Evolutionary conservation across 331 rosid species (phyloP).

Genomic region (Quercus tomentella): DNA sequence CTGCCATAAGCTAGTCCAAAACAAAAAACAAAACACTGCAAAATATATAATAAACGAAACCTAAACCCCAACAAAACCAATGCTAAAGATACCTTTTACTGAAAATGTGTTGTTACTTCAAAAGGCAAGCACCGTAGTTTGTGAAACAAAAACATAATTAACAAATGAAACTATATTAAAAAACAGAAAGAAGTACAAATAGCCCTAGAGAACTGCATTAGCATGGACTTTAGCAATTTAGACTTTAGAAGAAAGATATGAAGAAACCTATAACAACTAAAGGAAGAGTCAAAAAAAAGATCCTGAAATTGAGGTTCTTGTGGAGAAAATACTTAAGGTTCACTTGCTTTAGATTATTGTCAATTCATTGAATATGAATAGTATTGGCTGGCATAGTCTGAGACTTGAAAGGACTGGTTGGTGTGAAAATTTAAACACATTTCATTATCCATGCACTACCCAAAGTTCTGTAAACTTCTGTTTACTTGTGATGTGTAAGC

Average conservation of each 20-base stretch:
- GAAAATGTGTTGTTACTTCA: conserved; percentile 18
- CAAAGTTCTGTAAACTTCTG: background rate
- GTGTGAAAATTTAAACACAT: conserved; percentile 10
- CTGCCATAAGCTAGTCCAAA: conserved; percentile 34
- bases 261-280: conserved; percentile 13
- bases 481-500: background rate
- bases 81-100: conserved; percentile 22
- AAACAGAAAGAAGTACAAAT: conserved; percentile 13
- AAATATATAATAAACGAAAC: conserved; percentile 14
- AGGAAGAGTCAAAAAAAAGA: conserved; percentile 37
- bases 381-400: background rate
- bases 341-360: conserved; percentile 1
- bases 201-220: conserved; percentile 28
- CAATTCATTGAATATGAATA: background rate
- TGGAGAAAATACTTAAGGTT: conserved; percentile 14
- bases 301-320: conserved; percentile 48
- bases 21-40: conserved; percentile 35
- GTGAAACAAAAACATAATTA: conserved; percentile 19
- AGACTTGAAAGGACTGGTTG: conserved; percentile 17
- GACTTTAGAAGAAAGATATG: conserved; percentile 7
- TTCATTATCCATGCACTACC: conserved; percentile 7
- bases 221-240: conserved; percentile 18
- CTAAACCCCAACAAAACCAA: conserved; percentile 26
- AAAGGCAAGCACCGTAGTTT: conserved; percentile 30
- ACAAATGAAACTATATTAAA: background rate